Evolutionary conservation across 805 yeast species (phyloP), one percentile per base, ranked within the genome.

Genomic region (Starmerella sirachaensis): DNA sequence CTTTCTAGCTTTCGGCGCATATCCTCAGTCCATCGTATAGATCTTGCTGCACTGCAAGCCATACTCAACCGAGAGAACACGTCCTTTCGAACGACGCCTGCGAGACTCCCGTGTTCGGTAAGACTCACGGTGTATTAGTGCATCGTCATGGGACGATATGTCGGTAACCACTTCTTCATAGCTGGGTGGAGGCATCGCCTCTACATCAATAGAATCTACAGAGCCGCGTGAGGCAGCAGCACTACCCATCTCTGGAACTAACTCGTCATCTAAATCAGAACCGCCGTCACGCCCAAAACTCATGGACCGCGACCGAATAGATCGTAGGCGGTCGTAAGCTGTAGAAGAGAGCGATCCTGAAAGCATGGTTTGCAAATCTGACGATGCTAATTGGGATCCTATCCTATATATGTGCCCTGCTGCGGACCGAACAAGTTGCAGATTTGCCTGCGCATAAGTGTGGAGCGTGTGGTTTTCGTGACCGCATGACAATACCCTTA

Each of bases 31-130:
- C 7, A 34, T 29, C 29, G 36, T 21, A 33, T 45, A 45, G 8
- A 45, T 21, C 43, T 50, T 10, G 73, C 76, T 5, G 61, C 57
- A 41, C 46, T 72, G 29, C 62, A 74, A 27, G 58, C 78, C 22
- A 63, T 60, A 38, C 62, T 70, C 42, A 16, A 38, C 28, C 14
- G 40, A 42, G 10, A 39, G 30, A n/a, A 39, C 14, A 19, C 25
- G 27, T 14, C 33, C 22, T 7, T 16, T 16, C n/a, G 33, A 14
- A 11, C 32, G 28, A 24, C 19, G 19, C 18, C 28, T 29, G 18
- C 35, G 38, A n/a, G 22, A 10, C 8, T 25, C 20, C 7, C 23
- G 13, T 17, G 24, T 32, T 13, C 40, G 25, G 20, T 35, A 35
- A 1, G 35, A 26, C 35, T 43, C 47, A n/a, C 31, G 32, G 33